Base-by-base conservation (phyloP, 164 flowering plant genomes). In the Vitis amurensis region DNA sequence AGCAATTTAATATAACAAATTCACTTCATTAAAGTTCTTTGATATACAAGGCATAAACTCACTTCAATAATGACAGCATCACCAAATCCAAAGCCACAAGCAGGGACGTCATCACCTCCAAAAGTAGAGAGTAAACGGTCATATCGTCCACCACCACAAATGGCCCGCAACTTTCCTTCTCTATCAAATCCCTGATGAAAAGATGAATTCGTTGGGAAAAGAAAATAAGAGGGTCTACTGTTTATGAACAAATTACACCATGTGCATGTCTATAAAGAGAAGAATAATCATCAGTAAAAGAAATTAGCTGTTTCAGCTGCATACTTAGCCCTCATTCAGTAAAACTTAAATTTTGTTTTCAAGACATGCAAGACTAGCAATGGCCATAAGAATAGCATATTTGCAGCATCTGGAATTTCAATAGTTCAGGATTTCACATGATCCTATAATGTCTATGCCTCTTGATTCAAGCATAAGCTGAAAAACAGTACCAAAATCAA, bases 21-120 rank as follows among this genome's bases (percentile, higher is more conserved):
- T 53, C 56, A 57, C 59, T 57, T 19, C 59, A 57, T 17, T 19
- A 57, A 8, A 17, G 3, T 1, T 57, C 9, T 6, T 53, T 12
- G 19, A 44, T 4, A 61, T 44, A n/a, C 7, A 47, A 37, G 15
- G 23, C 12, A 53, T 60, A 14, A 19, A 80, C 91, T 85, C 74
- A 93, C 98, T 80, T 93, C 98, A 9, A 89, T 72, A 57, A 91
- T 88, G 19, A 95, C 99, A 77, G 99, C 99, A 87, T 95, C 98
- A 63, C 98, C 97, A 79, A 94, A 94, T 47, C 98, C 98, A 82
- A 94, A 94, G 56, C 97, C 98, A 81, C 97, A 92, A 55, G 97
- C 97, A 66, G 97, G 97, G 70, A 89, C 52, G 72, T 92, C 91
- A 69, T 92, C 97, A 69, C 97, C 97, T 66, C 98, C 98, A 81